These are phyloP conservation scores for Lasiosphaeriaceae sp. DNA, from an alignment of 495 filamentous ascomycete species.

Conservation along the genomic window DNA sequence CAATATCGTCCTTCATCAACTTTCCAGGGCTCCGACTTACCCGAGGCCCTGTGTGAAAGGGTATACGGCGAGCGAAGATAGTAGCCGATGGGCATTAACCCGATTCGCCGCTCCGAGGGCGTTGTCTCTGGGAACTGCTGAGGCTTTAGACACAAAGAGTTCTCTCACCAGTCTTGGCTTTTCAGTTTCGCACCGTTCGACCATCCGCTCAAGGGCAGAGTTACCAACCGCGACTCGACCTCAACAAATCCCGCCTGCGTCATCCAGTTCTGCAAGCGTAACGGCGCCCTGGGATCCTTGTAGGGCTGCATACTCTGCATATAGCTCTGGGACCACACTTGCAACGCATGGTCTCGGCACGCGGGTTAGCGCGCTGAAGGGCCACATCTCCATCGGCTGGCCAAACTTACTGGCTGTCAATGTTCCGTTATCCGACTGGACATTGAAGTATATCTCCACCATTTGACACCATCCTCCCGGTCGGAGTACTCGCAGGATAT, in stretches of 20 bases:
- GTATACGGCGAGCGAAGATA: constrained; percentile 60
- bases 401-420: constrained; percentile 54
- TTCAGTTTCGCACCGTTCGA: constrained; percentile 52
- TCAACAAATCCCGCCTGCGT: constrained; percentile 67
- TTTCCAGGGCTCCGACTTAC: constrained; percentile 23
- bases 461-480: constrained; percentile 85
- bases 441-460: constrained; percentile 81
- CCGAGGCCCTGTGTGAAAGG: constrained; percentile 49
- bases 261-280: constrained; percentile 60
- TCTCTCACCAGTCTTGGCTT: constrained; percentile 6
- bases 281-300: constrained; percentile 68
- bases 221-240: constrained; percentile 65
- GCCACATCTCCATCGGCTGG: neutral
- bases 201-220: constrained; percentile 72
- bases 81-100: constrained; percentile 56
- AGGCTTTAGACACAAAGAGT: constrained; percentile 3
- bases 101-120: constrained; percentile 60
- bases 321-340: constrained; percentile 68
- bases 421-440: constrained; percentile 86
- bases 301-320: constrained; percentile 60
- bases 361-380: constrained; percentile 6
- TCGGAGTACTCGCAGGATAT: constrained; percentile 58
- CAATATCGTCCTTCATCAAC: constrained; percentile 9
- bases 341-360: constrained; percentile 58
- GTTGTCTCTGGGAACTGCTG: constrained; percentile 56